These are phyloP conservation scores for Fraxinus sp. DNA, from an alignment of 305 asterid genomes.

Conservation along the genomic window DNA sequence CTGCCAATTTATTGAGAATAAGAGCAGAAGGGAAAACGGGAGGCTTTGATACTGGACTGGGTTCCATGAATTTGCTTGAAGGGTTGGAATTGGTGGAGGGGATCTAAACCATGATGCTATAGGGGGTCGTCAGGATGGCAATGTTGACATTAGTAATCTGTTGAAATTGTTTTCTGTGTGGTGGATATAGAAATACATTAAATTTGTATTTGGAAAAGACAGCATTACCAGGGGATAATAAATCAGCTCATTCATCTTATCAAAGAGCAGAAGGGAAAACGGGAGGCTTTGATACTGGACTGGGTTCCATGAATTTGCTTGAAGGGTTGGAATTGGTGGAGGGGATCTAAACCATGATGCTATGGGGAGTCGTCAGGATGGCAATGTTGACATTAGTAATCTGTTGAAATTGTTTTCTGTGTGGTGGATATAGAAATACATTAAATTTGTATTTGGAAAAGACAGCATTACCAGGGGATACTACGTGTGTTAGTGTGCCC, in stretches of 20 bases:
- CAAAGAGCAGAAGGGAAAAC: neutral
- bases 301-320: neutral
- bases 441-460: neutral
- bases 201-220: neutral
- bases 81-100: neutral
- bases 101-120: neutral
- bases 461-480: neutral
- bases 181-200: neutral
- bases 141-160: neutral
- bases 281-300: neutral
- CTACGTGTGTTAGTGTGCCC: neutral
- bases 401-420: neutral
- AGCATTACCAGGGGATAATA: too few species aligned
- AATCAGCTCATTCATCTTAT: too few species aligned
- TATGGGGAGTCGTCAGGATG: neutral
- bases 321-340: neutral
- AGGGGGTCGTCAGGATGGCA: neutral
- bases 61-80: neutral
- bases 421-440: neutral
- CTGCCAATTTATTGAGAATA: neutral
- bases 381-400: neutral
- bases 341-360: neutral
- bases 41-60: neutral
- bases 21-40: neutral
- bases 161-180: neutral